Base-by-base conservation (phyloP, 805 yeast genomes). In the Teunomyces tritomae region DNA sequence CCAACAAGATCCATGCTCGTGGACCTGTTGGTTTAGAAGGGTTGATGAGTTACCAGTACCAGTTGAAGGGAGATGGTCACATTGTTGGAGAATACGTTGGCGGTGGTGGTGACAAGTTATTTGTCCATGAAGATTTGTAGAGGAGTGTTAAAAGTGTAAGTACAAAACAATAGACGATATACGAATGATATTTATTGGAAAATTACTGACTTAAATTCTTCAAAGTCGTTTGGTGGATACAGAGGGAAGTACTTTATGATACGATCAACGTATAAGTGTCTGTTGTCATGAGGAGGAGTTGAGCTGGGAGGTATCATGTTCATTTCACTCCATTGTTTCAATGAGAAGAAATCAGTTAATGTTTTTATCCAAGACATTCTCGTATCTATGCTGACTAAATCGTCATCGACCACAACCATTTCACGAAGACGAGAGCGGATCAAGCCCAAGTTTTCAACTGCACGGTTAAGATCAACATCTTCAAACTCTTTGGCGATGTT, bases 21-120 rank as follows among this genome's bases (percentile, higher is more conserved):
- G 99, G 99, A 2, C 99, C 99, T 11, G 98, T 94, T 29, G 99
- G 99, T 2, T 76, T 94, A 28, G 99, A 94, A 63, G 99, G 99
- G 1, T 76, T 94, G 55, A 96, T 92, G 64, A 88, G 95, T 57
- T 94, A 94, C 67, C 98, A 94, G 68, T 94, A 94, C 65, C 94
- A 89, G 64, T 71, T 94, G 52, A 80, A 87, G 67, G 99, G 99
- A 37, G 74, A 82, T 56, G 99, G 99, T 4, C 99, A 94, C 64
- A 76, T 92, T 48, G 98, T 87, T 1, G 84, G 89, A 43, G 97
- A 89, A 59, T 95, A 94, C 63, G 74, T 83, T 24, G 98, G 98
- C 24, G 96, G 90, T 16, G 98, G 98, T 33, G 99, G 99, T 24
- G 61, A 77, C 7, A 83, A 80, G 64, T 81, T 77, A 3, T 94